Evolutionary conservation across 2,329 filamentous ascomycete species (phyloP).

Genomic region (Pyrenochaeta sp.): DNA sequence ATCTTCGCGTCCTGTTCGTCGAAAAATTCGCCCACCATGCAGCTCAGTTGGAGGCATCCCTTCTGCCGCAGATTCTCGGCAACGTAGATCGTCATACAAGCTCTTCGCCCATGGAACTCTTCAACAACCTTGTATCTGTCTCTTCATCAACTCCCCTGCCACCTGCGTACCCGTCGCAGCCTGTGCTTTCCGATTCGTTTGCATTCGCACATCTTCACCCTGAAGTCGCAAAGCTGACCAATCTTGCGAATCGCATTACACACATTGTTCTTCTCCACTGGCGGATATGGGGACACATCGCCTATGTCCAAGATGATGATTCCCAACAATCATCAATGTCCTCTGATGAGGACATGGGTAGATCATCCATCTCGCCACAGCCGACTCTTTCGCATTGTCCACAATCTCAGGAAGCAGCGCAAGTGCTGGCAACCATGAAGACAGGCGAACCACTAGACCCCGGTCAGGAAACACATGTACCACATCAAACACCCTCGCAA

Average conservation of each 20-base stretch:
- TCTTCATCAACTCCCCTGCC: conserved; percentile 20
- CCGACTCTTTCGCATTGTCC: not conserved
- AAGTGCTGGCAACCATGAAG: conserved; percentile 4
- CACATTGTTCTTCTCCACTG: conserved; percentile 89
- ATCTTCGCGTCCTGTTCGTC: conserved; percentile 46
- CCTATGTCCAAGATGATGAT: conserved; percentile 62
- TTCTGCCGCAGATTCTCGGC: conserved; percentile 39
- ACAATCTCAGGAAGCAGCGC: not conserved
- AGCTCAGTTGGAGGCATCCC: conserved; percentile 34
- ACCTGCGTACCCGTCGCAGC: conserved; percentile 17
- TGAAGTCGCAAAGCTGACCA: conserved; percentile 57
- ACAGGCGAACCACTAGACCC: conserved; percentile 12
- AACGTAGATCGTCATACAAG: conserved; percentile 41
- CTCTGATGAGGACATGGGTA: not conserved
- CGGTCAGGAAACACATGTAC: conserved; percentile 8
- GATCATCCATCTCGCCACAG: not conserved
- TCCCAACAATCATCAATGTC: not conserved
- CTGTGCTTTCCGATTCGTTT: conserved; percentile 36
- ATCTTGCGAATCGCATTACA: conserved; percentile 79
- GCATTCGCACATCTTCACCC: conserved; percentile 18
- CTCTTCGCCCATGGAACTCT: conserved; percentile 54
- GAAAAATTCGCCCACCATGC: conserved; percentile 43
- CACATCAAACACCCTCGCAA: conserved; percentile 10
- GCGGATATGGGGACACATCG: conserved; percentile 83
- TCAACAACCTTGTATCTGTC: conserved; percentile 51